These are phyloP conservation scores for Phoma sp. DNA, from an alignment of 2,329 filamentous ascomycete species.

Conservation along the genomic window DNA sequence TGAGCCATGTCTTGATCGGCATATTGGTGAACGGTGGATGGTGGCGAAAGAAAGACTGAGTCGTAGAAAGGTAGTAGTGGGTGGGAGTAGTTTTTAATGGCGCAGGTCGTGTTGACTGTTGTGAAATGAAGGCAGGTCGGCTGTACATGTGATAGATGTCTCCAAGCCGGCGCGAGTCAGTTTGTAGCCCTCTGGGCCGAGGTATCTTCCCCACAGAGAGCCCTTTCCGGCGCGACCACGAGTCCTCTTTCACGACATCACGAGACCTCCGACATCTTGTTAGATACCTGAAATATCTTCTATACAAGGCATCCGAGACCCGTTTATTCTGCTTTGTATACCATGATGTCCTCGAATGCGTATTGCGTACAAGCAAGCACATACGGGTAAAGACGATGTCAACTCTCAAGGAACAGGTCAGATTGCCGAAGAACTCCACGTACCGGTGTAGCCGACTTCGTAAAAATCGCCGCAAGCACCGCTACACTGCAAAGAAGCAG, in stretches of 20 bases:
- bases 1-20: conserved; percentile 41
- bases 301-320: neutral
- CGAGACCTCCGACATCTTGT: neutral
- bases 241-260: neutral
- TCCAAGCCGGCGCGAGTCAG: conserved; percentile 15
- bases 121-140: neutral
- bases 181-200: conserved; percentile 2
- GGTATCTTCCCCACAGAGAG: conserved; percentile 8
- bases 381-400: neutral
- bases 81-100: no score
- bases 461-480: neutral
- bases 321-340: neutral
- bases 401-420: neutral
- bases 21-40: conserved; percentile 17
- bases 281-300: neutral
- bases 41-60: neutral
- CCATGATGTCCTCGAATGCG: neutral
- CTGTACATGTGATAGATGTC: conserved; percentile 10
- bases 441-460: neutral
- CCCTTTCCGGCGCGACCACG: neutral
- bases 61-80: neutral
- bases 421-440: conserved; percentile 8
- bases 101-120: neutral
- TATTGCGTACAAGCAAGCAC: neutral
- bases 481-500: neutral